These are phyloP conservation scores for Lactarius akahatsu DNA, from an alignment of 768 basidiomycete species.

Conservation along the genomic window DNA sequence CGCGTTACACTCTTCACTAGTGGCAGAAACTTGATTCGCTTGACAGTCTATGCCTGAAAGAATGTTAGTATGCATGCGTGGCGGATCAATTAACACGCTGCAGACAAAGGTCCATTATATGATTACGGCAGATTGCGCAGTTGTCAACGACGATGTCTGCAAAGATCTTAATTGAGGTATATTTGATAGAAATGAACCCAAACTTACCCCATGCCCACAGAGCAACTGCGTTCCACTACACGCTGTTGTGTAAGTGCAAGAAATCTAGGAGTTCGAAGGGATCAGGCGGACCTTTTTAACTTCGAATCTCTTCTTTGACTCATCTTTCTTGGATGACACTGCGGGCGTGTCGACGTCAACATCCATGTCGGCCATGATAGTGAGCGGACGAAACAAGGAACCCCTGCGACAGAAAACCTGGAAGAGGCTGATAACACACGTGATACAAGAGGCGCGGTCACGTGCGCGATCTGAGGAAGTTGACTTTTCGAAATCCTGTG, in stretches of 20 bases:
- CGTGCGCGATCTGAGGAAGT: conserved; percentile 40
- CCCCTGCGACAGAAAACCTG: no score
- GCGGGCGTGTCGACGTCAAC: conserved; percentile 74
- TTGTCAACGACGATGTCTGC: conserved; percentile 98
- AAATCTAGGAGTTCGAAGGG: background rate
- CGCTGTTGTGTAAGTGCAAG: background rate
- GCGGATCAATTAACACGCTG: conserved; percentile 15
- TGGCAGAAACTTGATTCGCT: conserved; percentile 96
- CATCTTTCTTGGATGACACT: conserved; percentile 44
- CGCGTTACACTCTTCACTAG: conserved; percentile 95
- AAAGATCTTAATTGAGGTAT: background rate
- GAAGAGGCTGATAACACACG: background rate
- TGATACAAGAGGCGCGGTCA: conserved; percentile 32
- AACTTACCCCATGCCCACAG: conserved; percentile 96
- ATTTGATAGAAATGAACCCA: background rate
- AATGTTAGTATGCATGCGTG: conserved; percentile 9
- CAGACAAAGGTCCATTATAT: conserved; percentile 99
- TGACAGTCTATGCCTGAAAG: conserved; percentile 97
- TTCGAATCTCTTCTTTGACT: conserved; percentile 86
- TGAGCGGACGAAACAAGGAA: background rate
- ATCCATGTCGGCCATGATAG: conserved; percentile 63
- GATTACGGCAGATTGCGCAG: conserved; percentile 99
- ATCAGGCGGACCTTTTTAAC: conserved; percentile 85
- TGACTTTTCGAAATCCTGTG: background rate
- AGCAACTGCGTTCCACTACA: conserved; percentile 98